Conservation (phyloP, 2,329 filamentous ascomycete genomes). For the Aspergillus sclerotialis region DNA sequence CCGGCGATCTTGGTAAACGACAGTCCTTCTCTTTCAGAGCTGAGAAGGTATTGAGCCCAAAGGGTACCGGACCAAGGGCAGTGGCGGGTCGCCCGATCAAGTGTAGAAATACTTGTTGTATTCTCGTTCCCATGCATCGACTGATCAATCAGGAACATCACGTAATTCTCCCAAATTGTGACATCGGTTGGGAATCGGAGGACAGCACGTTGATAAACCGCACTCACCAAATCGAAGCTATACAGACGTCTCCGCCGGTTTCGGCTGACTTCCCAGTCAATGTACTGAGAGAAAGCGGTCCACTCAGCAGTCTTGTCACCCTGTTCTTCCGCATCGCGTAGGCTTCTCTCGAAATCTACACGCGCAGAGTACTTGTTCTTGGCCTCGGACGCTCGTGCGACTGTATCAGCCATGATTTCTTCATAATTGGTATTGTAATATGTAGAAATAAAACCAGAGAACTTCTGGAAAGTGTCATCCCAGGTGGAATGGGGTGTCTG, state of each 20-base stretch:
- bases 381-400: conserved; percentile 44
- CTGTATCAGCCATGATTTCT: conserved; percentile 50
- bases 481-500: conserved; percentile 53
- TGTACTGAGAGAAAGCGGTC: conserved; percentile 56
- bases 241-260: conserved; percentile 50
- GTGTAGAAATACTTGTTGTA: conserved; percentile 57
- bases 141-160: conserved; percentile 61
- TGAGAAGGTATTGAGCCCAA: conserved; percentile 84
- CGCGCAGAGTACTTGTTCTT: conserved; percentile 49
- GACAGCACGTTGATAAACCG: conserved; percentile 72
- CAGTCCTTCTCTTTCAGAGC: conserved; percentile 69
- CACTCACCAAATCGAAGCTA: conserved; percentile 49
- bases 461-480: conserved; percentile 52
- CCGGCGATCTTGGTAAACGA: conserved; percentile 75
- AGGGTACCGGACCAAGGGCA: conserved; percentile 88
- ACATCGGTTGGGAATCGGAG: conserved; percentile 66
- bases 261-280: conserved; percentile 74
- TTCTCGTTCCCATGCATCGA: conserved; percentile 41
- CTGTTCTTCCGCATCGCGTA: conserved; percentile 46
- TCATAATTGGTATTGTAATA: conserved; percentile 51
- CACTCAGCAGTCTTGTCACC: conserved; percentile 49
- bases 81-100: conserved; percentile 77
- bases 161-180: conserved; percentile 73
- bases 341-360: conserved; percentile 47
- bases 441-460: conserved; percentile 53